These are phyloP conservation scores for Tetrahymena elliotti DNA, from an alignment of 73 alveolate species.

Conservation along the genomic window DNA sequence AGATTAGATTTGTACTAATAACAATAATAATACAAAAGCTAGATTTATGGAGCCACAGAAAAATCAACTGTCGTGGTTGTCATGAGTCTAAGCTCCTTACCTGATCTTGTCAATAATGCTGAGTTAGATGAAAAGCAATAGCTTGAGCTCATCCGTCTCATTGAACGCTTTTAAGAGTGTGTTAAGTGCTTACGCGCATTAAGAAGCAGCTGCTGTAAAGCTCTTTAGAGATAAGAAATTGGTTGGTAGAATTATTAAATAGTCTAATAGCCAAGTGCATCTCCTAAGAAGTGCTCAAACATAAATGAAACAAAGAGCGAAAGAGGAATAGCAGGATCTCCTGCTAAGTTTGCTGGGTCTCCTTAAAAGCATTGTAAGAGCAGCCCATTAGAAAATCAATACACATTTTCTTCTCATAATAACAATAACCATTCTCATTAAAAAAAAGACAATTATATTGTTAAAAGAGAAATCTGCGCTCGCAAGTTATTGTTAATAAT, in stretches of 20 bases:
- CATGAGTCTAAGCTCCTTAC: background rate
- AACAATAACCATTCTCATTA: background rate
- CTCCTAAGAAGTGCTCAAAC: background rate
- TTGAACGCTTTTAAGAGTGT: background rate
- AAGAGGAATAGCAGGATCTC: background rate
- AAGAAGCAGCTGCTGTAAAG: background rate
- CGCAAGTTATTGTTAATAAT: background rate
- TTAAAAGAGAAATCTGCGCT: background rate
- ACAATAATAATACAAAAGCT: background rate
- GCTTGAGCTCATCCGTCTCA: background rate
- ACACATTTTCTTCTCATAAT: background rate
- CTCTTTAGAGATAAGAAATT: background rate
- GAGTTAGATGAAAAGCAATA: background rate
- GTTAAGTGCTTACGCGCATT: background rate
- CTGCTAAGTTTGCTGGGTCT: background rate
- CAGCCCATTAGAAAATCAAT: background rate
- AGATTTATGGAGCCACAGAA: background rate
- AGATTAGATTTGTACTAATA: background rate
- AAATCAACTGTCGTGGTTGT: background rate
- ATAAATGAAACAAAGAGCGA: background rate
- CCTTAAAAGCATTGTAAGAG: background rate
- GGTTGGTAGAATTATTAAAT: background rate
- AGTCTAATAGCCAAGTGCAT: background rate
- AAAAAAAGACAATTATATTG: background rate
- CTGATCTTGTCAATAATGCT: background rate